Percentiles rank a stretch among this genome's conserved stretches.
Evolutionary conservation across 352 stramenopile genomes (phyloP).

Genomic region (Albugo laibachii): DNA sequence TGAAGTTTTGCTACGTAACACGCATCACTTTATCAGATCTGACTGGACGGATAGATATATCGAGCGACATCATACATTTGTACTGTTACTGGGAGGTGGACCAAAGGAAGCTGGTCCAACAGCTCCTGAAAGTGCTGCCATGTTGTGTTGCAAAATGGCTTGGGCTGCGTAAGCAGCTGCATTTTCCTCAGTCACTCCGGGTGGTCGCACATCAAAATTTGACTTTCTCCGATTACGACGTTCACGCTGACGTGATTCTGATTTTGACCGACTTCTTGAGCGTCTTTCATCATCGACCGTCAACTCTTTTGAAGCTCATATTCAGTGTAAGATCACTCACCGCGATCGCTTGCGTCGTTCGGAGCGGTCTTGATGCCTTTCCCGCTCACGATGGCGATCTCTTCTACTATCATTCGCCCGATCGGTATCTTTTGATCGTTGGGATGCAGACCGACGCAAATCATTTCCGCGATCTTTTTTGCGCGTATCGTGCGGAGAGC

Average conservation of each 20-base stretch:
- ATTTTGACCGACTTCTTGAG: conserved; percentile 23
- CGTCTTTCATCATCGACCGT: background rate
- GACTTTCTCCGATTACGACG: conserved; percentile 40
- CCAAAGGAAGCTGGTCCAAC: conserved; percentile 47
- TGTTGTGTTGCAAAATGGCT: conserved; percentile 68
- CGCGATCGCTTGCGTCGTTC: conserved; percentile 17
- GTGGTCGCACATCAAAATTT: conserved; percentile 68
- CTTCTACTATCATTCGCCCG: conserved; percentile 18
- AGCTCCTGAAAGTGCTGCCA: conserved; percentile 36
- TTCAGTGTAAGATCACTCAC: background rate
- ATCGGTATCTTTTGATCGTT: background rate
- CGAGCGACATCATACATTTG: conserved; percentile 13
- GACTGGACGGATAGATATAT: conserved; percentile 7
- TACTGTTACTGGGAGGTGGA: conserved; percentile 9
- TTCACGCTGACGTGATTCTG: conserved; percentile 13
- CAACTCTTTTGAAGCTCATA: background rate
- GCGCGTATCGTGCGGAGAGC: background rate
- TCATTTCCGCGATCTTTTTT: background rate
- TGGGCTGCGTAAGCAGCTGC: conserved; percentile 65
- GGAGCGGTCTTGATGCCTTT: conserved; percentile 9
- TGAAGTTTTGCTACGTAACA: conserved; percentile 6
- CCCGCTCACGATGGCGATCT: conserved; percentile 15
- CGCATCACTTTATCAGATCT: background rate
- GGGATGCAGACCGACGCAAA: background rate
- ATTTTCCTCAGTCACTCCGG: conserved; percentile 66